Base-by-base conservation (phyloP, 805 yeast genomes). In the Myxozyma monticola region DNA sequence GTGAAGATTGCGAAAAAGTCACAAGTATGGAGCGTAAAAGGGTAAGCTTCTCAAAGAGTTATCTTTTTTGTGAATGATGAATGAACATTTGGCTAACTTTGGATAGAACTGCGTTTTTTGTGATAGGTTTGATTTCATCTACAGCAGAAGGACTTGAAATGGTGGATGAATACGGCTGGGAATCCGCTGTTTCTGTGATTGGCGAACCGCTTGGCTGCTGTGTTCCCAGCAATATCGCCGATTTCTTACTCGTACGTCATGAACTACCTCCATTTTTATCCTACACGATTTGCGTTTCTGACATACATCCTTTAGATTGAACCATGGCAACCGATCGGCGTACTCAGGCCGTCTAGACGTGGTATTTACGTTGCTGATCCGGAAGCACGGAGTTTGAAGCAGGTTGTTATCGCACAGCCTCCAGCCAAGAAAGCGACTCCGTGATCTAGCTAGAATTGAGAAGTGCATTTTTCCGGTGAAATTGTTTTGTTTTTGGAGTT, bases 101-200 rank as follows among this genome's bases (percentile, higher is more conserved):
- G 20, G n/a, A 37, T 18, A 42, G 47, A 18, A 77, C 88, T 0
- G 85, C 95, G 9, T 86, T 85, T 59, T 86, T 78, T 59, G 85
- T 80, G 0, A 68, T 91, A 29, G 96, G 96, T 0, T 72, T 87
- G 57, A 72, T 89, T 22, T 74, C 93, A 0, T 74, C 75, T 20
- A 87, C 95, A 0, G 71, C 70, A 14, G 88, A 87, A 61, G 98
- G 98, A 0, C 75, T 82, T 20, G 97, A 90, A 63, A 80, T 89
- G 14, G 70, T 90, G 48, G 96, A 88, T 62, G 96, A 88, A 60
- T 71, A 77, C 46, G 82, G 82, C 1, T 91, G 97, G 97, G 70
- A 67, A 38, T 73, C 80, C 17, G 76, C 77, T 24, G 61, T 74
- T 25, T 73, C 74, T 42, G 66, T 71, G 0, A 69, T 70, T 51